Percentiles rank a stretch among this genome's conserved stretches.
Evolutionary conservation across 2,329 filamentous ascomycete species (phyloP).

Genomic region (Ascochyta rabiei): DNA sequence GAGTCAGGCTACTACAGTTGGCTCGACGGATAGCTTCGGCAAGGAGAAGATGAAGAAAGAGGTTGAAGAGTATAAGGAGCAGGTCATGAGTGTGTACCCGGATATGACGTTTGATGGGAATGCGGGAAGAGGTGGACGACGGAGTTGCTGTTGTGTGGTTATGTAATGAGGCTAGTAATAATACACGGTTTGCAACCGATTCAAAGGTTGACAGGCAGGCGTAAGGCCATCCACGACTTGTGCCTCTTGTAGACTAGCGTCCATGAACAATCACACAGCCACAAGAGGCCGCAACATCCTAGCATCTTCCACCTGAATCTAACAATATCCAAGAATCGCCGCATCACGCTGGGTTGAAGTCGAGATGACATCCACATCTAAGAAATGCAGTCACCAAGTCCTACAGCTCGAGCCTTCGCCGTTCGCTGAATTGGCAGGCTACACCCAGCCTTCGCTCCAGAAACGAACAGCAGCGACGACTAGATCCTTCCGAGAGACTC

Average conservation of each 20-base stretch:
- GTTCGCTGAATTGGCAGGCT: constrained; percentile 46
- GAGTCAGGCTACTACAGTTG: background rate
- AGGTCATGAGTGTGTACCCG: constrained; percentile 29
- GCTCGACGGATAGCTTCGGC: background rate
- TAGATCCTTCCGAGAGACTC: constrained; percentile 16
- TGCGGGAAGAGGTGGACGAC: constrained; percentile 7
- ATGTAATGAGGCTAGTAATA: constrained; percentile 18
- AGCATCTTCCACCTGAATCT: too few relatives aligned
- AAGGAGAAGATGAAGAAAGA: constrained; percentile 17
- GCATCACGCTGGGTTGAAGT: too few relatives aligned
- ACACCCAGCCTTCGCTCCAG: constrained; percentile 31
- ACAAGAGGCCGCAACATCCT: too few relatives aligned
- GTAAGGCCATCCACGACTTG: too few relatives aligned
- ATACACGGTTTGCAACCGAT: too few relatives aligned
- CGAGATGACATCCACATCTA: too few relatives aligned
- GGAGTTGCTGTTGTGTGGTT: constrained; percentile 21
- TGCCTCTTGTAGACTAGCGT: too few relatives aligned
- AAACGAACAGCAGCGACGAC: constrained; percentile 31
- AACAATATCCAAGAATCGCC: too few relatives aligned
- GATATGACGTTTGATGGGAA: constrained; percentile 30
- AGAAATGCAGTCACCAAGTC: constrained; percentile 2
- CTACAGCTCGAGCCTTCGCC: constrained; percentile 36
- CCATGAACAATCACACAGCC: too few relatives aligned
- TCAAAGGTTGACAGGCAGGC: too few relatives aligned
- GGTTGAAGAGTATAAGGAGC: constrained; percentile 27